phyloP scores from a whole-genome alignment of 2,329 filamentous ascomycete species.

The Paraconiothyrium brasiliense region DNA sequence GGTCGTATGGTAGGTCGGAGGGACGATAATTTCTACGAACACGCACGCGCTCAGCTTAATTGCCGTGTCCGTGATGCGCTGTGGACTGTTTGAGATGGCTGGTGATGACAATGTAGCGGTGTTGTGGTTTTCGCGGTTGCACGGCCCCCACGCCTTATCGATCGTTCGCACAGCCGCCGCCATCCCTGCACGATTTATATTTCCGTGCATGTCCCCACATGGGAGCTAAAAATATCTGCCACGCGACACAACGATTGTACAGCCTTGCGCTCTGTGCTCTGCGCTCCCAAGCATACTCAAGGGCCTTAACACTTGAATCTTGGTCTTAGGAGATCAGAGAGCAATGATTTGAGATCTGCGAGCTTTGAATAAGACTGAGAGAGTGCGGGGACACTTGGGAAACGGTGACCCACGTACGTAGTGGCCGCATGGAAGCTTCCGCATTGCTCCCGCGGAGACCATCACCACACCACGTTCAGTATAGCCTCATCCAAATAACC shows the following conservation, averaged over 20 bases:
- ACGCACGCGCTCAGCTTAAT: background rate
- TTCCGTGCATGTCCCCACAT: background rate
- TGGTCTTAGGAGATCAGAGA: background rate
- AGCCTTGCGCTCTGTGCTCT: background rate
- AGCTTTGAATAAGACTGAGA: background rate
- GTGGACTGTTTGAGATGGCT: background rate
- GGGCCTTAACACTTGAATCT: background rate
- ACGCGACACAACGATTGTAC: background rate
- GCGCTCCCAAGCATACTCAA: background rate
- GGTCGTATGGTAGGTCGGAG: background rate
- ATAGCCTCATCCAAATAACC: background rate
- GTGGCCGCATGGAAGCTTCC: background rate
- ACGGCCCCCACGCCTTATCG: slow-evolving; percentile 13
- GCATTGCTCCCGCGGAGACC: background rate
- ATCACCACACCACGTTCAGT: background rate
- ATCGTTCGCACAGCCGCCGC: background rate
- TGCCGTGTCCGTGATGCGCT: background rate
- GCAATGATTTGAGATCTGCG: background rate
- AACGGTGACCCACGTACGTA: background rate
- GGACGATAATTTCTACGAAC: background rate
- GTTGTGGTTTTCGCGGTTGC: background rate
- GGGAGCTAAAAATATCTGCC: slow-evolving; percentile 10
- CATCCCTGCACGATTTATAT: slow-evolving; percentile 9
- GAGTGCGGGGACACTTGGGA: background rate
- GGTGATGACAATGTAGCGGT: background rate